Evolutionary conservation across 257 asterid species (phyloP).

Genomic region (Solanum etuberosum): DNA sequence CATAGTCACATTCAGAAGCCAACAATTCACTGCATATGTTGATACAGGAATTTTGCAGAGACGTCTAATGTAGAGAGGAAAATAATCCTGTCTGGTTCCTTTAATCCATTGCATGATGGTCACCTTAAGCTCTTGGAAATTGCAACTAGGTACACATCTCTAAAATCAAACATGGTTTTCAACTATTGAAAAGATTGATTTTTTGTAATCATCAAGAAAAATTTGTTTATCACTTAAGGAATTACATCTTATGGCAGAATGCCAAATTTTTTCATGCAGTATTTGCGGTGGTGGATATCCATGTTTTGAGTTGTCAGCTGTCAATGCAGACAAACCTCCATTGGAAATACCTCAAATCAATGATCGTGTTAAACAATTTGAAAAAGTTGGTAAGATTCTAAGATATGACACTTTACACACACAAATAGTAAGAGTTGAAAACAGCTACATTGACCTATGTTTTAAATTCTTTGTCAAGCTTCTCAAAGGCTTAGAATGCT

Average conservation of each 20-base stretch:
- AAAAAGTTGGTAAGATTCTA: constrained; percentile 62
- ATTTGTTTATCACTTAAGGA: background rate
- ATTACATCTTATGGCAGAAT: background rate
- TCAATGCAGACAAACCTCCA: constrained; percentile 96
- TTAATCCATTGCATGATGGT: constrained; percentile 93
- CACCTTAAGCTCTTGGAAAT: constrained; percentile 90
- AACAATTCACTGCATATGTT: background rate
- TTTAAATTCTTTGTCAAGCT: background rate
- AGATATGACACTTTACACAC: background rate
- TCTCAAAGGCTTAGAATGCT: background rate
- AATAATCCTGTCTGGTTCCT: constrained; percentile 82
- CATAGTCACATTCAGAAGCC: background rate
- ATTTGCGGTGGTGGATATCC: constrained; percentile 84
- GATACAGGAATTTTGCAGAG: constrained; percentile 43
- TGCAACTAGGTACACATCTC: constrained; percentile 48
- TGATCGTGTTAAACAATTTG: constrained; percentile 69
- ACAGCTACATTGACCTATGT: background rate
- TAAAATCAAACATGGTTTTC: background rate
- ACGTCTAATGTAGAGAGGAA: constrained; percentile 43
- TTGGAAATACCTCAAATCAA: constrained; percentile 63
- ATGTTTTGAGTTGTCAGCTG: constrained; percentile 90
- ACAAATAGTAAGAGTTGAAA: background rate
- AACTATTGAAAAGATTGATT: background rate
- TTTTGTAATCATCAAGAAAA: background rate
- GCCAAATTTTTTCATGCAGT: constrained; percentile 32